Base-by-base conservation (phyloP, 2,329 filamentous ascomycete species). In the Raffaelea albimanens region DNA sequence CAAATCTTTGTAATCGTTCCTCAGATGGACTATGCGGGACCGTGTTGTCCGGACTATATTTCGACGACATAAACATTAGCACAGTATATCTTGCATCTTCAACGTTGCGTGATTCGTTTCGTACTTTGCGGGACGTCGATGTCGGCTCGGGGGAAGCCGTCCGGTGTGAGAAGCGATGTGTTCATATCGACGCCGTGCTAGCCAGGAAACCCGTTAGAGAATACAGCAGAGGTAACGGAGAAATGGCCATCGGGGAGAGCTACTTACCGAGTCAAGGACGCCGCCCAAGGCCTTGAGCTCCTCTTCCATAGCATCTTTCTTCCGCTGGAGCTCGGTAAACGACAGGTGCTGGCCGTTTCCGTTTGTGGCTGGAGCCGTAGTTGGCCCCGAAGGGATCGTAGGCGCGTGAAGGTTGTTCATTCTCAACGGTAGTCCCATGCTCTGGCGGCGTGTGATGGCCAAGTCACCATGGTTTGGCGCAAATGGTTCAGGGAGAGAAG, bases 181-280 rank as follows among this genome's bases (percentile, higher is more conserved):
- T 84, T 83, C 93, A 98, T 98, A 58, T 85, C 83, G 46, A 95
- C 91, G 40, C 85, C 82, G 71, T 97, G 91, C 90, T 96, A 58
- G 25, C 11, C n/a, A 13, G 13, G 22, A 31, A n/a, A 16, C 13
- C 2, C 4, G 23, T 47, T 25, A 38, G 42, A 13, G 18, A 4
- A 4, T 41, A 3, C 4, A 41, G 16, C 11, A 20, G 13, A 23
- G 25, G 25, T 13, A 29, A 7, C 7, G 13, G 7, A 29, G 25
- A 7, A 29, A 13, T 29, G 25, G 13, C 25, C 7, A 29, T 7
- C 7, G 25, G 13, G 25, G 25, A 7, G 25, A 13, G 25, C 13
- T 9, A n/a, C 78, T 58, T 69, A 95, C 90, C 55, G 89, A 93
- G 55, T 89, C 86, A n/a, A 98, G 76, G 14, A 97, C 87, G 46